These are phyloP conservation scores for Leishmania braziliensis DNA, from an alignment of 208 protist species.

Conservation along the genomic window DNA sequence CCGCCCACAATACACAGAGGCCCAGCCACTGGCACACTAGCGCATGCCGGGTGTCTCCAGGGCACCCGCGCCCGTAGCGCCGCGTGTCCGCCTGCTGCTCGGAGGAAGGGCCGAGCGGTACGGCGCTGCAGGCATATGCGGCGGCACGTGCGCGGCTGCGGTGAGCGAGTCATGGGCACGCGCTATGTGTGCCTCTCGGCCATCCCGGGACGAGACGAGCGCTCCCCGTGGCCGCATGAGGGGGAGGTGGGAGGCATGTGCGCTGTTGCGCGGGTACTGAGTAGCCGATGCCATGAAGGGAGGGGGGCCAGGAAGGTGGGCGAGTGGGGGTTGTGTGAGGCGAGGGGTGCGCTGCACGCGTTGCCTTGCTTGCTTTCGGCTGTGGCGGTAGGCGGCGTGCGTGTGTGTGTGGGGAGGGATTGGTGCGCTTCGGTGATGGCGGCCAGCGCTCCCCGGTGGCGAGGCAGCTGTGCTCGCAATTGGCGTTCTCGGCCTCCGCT, in stretches of 20 bases:
- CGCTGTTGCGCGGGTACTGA: background rate
- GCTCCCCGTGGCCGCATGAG: background rate
- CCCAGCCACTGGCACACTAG: background rate
- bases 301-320: background rate
- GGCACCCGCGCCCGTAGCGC: too few species aligned
- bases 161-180: too few species aligned
- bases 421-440: background rate
- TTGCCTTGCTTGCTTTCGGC: too few species aligned
- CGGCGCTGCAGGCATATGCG: too few species aligned
- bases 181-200: background rate
- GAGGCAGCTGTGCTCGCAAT: too few species aligned
- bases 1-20: background rate
- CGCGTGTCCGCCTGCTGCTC: too few species aligned
- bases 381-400: too few species aligned
- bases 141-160: too few species aligned
- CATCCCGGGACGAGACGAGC: background rate
- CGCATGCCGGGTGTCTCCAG: too few species aligned
- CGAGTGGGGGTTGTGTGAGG: background rate
- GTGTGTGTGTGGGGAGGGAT: too few species aligned
- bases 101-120: too few species aligned
- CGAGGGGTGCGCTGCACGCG: background rate
- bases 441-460: background rate
- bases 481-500: too few species aligned
- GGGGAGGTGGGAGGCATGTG: background rate
- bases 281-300: background rate